Evolutionary conservation across 208 protist genomes (phyloP), one percentile per base, ranked within the genome.

Genomic region (Naegleria gruberi): DNA sequence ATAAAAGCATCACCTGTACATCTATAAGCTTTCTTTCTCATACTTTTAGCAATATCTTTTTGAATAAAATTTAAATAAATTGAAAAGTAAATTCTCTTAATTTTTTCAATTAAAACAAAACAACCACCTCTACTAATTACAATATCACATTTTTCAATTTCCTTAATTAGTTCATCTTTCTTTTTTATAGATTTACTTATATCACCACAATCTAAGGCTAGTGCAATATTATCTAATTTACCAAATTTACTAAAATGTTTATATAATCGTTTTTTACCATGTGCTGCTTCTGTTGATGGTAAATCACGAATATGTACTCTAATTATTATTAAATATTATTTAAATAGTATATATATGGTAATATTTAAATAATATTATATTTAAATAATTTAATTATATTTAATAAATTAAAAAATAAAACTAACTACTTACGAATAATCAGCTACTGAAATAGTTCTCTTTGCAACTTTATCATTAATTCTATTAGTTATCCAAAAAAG

Each of bases 1-100:
- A 84, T 45, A 45, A 84, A 84, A 40, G 81, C 81, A 84, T 84
- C 81, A 44, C 81, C 81, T 45, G 81, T 84, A 45, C 81, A 84
- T 44, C 81, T 6, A 45, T 84, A 84, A 12, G 81, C 81, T 23
- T 42, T 84, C 42, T 84, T 84, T 44, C 81, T 84, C n/a, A 40
- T 42, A 30, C 8, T 45, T 4, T 44, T 23, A 30, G 12, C 5
- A 46, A 46, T 42, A 7, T 84, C 81, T 37, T 77, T 77, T 37
- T 8, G 26, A 6, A 26, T 77, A 7, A 19, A 77, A 77, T 77
- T 77, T 37, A 77, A 77, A 12, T 37, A 15, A 37, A 37, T 7
- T 40, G 41, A 34, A 15, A 40, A 41, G 30, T 84, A 84, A 45
- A 6, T 45, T 40, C 41, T 45, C 15, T 84, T 45, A 46, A 84